Percentiles rank a stretch among this genome's conserved stretches.
These are phyloP conservation scores for Globisporangium emineosum DNA, from an alignment of 352 stramenopile species.

Conservation along the genomic window DNA sequence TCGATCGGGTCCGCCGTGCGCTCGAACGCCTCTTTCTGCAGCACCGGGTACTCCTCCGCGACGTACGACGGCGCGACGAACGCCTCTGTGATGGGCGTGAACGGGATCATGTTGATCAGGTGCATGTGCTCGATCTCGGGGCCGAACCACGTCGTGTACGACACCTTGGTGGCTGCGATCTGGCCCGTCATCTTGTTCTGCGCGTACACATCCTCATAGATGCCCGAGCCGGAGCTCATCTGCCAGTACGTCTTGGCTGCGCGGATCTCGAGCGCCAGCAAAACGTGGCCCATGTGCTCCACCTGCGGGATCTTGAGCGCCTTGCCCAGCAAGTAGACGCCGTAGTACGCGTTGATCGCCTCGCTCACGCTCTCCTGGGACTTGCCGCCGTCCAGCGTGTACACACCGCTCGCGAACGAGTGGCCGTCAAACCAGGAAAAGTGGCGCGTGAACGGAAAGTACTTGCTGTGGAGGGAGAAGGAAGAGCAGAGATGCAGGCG, in stretches of 20 bases:
- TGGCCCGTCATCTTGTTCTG: slow-evolving; percentile 86
- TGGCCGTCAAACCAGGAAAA: slow-evolving; percentile 98
- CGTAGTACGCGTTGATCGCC: slow-evolving; percentile 97
- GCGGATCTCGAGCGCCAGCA: slow-evolving; percentile 93
- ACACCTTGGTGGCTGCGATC: slow-evolving; percentile 73
- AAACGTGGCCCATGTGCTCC: slow-evolving; percentile 88
- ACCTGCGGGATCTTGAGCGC: slow-evolving; percentile 63
- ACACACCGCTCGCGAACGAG: slow-evolving; percentile 95
- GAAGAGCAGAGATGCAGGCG: slow-evolving; percentile 2
- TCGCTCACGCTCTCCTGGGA: slow-evolving; percentile 96
- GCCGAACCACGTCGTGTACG: slow-evolving; percentile 88
- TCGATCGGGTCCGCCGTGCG: slow-evolving; percentile 60
- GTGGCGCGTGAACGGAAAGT: slow-evolving; percentile 92
- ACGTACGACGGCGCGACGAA: slow-evolving; percentile 74
- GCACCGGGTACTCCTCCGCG: slow-evolving; percentile 72
- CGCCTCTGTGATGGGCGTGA: slow-evolving; percentile 81
- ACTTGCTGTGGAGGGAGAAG: slow-evolving; percentile 32
- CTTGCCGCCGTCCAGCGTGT: slow-evolving; percentile 94
- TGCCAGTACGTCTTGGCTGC: slow-evolving; percentile 96
- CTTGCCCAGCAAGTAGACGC: slow-evolving; percentile 91
- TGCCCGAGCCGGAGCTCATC: slow-evolving; percentile 63
- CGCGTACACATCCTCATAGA: slow-evolving; percentile 73
- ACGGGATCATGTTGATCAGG: slow-evolving; percentile 91
- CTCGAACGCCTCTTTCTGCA: slow-evolving; percentile 69
- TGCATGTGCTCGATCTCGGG: slow-evolving; percentile 85